phyloP scores from a whole-genome alignment of 331 rosid species.

The Acacia concinna region DNA sequence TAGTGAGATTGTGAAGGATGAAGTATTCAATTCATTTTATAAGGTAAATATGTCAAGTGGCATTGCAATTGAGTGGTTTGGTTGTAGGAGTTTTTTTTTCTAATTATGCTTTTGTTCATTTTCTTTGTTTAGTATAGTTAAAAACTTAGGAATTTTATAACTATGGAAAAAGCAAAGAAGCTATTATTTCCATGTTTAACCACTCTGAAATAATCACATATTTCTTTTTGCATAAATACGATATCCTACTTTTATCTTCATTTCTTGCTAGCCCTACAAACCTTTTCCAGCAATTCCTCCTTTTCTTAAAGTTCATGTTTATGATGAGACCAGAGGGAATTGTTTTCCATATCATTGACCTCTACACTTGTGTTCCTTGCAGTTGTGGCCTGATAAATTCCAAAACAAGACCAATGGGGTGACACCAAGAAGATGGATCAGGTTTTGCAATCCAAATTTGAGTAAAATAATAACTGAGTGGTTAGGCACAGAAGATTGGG shows the following conservation, averaged over 20 bases:
- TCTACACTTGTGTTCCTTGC: slow-evolving; percentile 38
- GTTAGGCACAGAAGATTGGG: slow-evolving; percentile 93
- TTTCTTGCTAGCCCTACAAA: not conserved
- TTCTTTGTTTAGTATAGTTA: not conserved
- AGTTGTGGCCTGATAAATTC: slow-evolving; percentile 96
- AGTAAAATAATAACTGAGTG: slow-evolving; percentile 71
- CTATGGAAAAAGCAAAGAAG: slow-evolving; percentile 12
- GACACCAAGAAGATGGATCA: slow-evolving; percentile 99
- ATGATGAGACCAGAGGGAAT: slow-evolving; percentile 22
- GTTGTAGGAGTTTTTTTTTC: slow-evolving; percentile 21
- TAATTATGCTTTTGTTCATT: not conserved
- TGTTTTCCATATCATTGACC: slow-evolving; percentile 29
- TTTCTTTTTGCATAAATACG: not conserved
- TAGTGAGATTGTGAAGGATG: slow-evolving; percentile 91
- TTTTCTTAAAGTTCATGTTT: not conserved
- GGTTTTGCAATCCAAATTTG: slow-evolving; percentile 86
- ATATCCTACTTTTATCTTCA: not conserved
- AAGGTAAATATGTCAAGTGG: slow-evolving; percentile 48
- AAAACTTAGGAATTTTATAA: not conserved
- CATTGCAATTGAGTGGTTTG: slow-evolving; percentile 23
- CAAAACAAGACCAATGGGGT: slow-evolving; percentile 99
- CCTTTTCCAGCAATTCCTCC: not conserved
- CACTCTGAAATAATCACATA: slow-evolving; percentile 19
- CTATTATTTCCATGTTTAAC: slow-evolving; percentile 19
- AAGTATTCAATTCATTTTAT: slow-evolving; percentile 86